Base-by-base conservation (phyloP, 2,329 filamentous ascomycete genomes). In the Fusarium compactum region DNA sequence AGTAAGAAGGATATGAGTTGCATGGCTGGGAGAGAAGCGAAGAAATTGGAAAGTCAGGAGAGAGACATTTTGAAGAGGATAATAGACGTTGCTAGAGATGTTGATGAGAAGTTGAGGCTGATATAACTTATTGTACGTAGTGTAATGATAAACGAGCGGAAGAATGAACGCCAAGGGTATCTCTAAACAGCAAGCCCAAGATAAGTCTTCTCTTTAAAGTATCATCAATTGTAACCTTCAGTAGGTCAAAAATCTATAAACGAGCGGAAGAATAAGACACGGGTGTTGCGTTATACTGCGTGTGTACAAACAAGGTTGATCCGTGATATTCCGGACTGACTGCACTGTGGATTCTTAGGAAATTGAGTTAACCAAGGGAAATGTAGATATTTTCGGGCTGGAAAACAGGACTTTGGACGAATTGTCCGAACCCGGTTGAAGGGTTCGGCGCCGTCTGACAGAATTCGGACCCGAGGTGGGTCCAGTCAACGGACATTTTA, bases 1-100 rank as follows among this genome's bases (percentile, higher is more conserved):
- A 65, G 52, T 7, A 82, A 77, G 67, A 64, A 77, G 58, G 74
- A 77, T 1, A 78, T 79, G 76, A 81, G 80, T 59, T 83, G 81
- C 46, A 82, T 83, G 81, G 72, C 71, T 8, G 74, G 72, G 1
- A 47, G 40, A 3, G 32, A 58, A 29, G 71, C 32, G 6, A 58
- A 27, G 2, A 40, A 67, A 11, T n/a, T 77, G 6, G 47, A 25
- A 0, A 27, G 3, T 1, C 6, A 34, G 1, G 72, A 74, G 51
- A 43, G n/a, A 15, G 12, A 29, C 32, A 15, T 72, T n/a, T 14
- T 74, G 7, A 27, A 10, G 1, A 27, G 16, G 15, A 50, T 65
- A 5, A 74, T 74, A 18, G 22, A 65, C 0, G 51, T 53, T 25
- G 72, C 72, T 0, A 52, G 12, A 27, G 67, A 63, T 24, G 58